Base-by-base conservation (phyloP, 1,284 basidiomycete species). In the Tetrapyrgos nigripes region DNA sequence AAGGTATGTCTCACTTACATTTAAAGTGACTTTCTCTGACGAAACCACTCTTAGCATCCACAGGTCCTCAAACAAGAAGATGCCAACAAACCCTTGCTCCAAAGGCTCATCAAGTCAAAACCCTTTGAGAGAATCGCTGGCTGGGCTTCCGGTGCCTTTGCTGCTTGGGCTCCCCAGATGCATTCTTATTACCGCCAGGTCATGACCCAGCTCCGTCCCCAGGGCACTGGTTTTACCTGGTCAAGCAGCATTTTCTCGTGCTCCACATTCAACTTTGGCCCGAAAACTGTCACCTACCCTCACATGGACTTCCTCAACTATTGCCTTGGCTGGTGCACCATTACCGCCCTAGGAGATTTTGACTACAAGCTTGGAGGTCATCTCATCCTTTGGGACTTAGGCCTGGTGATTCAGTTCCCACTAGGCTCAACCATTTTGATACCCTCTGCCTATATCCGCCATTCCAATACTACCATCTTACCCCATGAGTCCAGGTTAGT, bases 351-450 rank as follows among this genome's bases (percentile, higher is more conserved):
- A 2, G 59, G 59, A 1, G 27, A 43, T 26, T 57, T 43, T 28
- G 47, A 57, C 23, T 33, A 50, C 24, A 28, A 21, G 3, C 33
- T 33, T 9, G 55, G 59, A 4, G 55, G 59, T 2, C 49, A 61
- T 17, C 23, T 61, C 1, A 48, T 61, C 19, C 44, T 57, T 13
- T 61, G 55, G 50, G 49, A 61, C 23, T 29, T 57, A 17, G 26
- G 43, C 3, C 2, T 61, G 13, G 37, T 61, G 24, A 43, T 61
- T 23, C 10, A 48, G 4, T 61, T 61, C 35, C 59, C 59, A 3
- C 44, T 50, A 17, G 59, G 44, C n/a, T 21, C 59, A 2, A 57
- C 44, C 19, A 50, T 57, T 24, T 28, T 61, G 17, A 57, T 61
- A 21, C 55, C 50, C 17, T 61, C 59, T 8, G 55, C 55, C 4